Conservation (phyloP, 2,329 filamentous ascomycete genomes). For the Septoria linicola region DNA sequence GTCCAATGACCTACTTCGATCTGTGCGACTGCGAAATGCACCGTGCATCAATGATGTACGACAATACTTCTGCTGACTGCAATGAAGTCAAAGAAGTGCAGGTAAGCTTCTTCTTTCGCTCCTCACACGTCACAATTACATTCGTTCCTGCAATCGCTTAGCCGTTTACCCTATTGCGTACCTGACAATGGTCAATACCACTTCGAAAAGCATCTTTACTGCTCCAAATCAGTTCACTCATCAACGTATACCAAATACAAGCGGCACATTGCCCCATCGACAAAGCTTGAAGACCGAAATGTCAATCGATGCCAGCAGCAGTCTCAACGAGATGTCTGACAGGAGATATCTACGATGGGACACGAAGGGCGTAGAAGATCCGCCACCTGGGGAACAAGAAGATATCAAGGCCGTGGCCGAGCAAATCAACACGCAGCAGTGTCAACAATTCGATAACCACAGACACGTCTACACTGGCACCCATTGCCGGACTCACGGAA, state of each 20-base stretch:
- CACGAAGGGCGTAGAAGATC: slow-evolving; percentile 41
- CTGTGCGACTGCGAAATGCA: too few species aligned
- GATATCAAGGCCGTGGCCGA: slow-evolving; percentile 49
- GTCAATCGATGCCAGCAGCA: background rate
- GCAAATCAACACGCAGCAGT: slow-evolving; percentile 49
- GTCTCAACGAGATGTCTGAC: slow-evolving; percentile 8
- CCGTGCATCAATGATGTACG: too few species aligned
- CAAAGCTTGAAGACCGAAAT: background rate
- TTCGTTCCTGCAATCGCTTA: background rate
- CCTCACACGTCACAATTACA: background rate
- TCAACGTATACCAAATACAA: background rate
- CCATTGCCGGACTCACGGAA: slow-evolving; percentile 50
- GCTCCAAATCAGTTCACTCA: slow-evolving; percentile 10
- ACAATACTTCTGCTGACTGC: too few species aligned
- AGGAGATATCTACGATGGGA: slow-evolving; percentile 23
- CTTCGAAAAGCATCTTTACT: slow-evolving; percentile 22
- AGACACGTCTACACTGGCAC: slow-evolving; percentile 44
- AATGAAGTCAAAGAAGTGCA: too few species aligned
- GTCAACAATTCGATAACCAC: slow-evolving; percentile 46
- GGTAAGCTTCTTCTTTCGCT: background rate
- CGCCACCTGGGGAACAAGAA: slow-evolving; percentile 43
- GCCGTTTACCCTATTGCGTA: slow-evolving; percentile 1
- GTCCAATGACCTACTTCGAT: slow-evolving; percentile 10
- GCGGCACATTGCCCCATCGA: background rate
- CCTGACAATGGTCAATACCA: slow-evolving; percentile 18